Base-by-base conservation (phyloP, 2,329 filamentous ascomycete species). In the Pyrenophora tritici-repentis region DNA sequence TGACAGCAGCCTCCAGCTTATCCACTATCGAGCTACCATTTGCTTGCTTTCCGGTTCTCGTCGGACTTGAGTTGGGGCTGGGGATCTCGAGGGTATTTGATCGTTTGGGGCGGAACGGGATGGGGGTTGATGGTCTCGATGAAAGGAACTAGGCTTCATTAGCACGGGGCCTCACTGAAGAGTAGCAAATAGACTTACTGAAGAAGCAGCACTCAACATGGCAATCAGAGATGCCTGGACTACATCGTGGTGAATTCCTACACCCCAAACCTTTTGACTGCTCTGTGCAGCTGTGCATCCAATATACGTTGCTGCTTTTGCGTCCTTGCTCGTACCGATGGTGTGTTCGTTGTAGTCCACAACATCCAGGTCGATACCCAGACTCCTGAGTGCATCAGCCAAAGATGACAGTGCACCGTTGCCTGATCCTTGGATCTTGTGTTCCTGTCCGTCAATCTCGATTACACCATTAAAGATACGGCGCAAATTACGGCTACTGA, bases 261-360 rank as follows among this genome's bases (percentile, higher is more conserved):
- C 88, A 62, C 91, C 91, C 91, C 91, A 96, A 2, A 96, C 88
- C 66, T 84, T 88, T 65, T 90, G 81, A 46, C 82, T 83, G 56
- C 81, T 87, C 39, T 83, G 85, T 3, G 83, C 76, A 16, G 86
- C 82, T 22, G 83, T 91, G 75, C 91, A 96, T 74, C 97, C 90
- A 58, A 97, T 96, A 71, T 95, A 97, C 2, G 92, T 90, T 2
- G 91, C 93, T n/a, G 93, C 93, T 79, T 95, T 95, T 61, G 93
- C 90, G 55, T 91, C 85, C 50, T 86, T 84, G 55, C 90, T 90
- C 43, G 82, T 80, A 59, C 91, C 91, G 62, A 97, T 91, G 22
- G 92, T 88, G 76, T 97, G 93, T 75, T 97, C 94, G 79, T 95
- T 96, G 80, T 97, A 97, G 73, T 97, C 91, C 38, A 87, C 84